Evolutionary conservation across 352 stramenopile genomes (phyloP).

Genomic region (Phytophthora cryptogea): DNA sequence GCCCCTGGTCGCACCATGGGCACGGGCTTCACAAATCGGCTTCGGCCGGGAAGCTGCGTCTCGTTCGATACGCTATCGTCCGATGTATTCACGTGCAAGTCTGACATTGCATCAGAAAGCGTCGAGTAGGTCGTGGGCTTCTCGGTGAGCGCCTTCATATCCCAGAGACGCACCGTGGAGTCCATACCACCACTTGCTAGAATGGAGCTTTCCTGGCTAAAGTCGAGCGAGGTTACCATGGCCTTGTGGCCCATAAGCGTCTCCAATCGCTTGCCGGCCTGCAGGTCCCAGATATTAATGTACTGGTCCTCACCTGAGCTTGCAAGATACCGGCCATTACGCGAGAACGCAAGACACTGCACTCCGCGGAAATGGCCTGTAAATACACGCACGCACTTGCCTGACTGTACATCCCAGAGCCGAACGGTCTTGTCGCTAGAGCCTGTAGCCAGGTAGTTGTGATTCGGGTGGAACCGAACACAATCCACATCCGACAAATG

Average conservation of each 20-base stretch:
- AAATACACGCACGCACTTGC: constrained; percentile 92
- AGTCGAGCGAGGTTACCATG: constrained; percentile 75
- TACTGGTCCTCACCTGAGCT: constrained; percentile 88
- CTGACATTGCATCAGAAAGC: constrained; percentile 36
- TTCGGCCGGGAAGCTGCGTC: constrained; percentile 27
- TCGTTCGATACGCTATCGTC: constrained; percentile 11
- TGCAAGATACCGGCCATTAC: constrained; percentile 89
- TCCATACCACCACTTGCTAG: constrained; percentile 79
- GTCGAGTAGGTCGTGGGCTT: constrained; percentile 42
- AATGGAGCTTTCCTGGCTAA: constrained; percentile 80
- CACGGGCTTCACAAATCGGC: constrained; percentile 53
- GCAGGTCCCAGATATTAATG: constrained; percentile 95
- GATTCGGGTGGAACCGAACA: constrained; percentile 95
- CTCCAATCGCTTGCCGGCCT: constrained; percentile 84
- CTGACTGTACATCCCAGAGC: constrained; percentile 94
- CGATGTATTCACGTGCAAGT: constrained; percentile 38
- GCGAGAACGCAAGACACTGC: constrained; percentile 89
- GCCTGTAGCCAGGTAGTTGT: constrained; percentile 94
- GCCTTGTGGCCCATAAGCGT: constrained; percentile 81
- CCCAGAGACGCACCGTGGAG: constrained; percentile 80
- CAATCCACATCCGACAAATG: constrained; percentile 93
- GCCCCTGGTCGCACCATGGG: constrained; percentile 58
- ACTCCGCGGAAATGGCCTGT: constrained; percentile 91
- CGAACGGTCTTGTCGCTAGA: constrained; percentile 94
- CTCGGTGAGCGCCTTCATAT: constrained; percentile 80